These are phyloP conservation scores for Solanum dulcamara DNA, from an alignment of 257 asterid species.

Conservation along the genomic window DNA sequence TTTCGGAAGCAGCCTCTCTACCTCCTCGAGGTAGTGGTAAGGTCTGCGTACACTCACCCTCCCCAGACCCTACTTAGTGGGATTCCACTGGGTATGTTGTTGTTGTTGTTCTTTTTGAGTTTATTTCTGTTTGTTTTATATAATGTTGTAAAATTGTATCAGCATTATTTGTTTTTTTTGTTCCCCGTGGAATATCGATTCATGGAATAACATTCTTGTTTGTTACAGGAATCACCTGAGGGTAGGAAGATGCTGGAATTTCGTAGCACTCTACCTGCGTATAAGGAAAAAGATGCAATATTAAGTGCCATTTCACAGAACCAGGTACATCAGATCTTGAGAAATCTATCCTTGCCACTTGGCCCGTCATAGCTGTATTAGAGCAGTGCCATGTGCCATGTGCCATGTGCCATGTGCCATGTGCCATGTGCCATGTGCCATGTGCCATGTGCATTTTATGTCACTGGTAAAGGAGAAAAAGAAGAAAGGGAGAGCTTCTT, in stretches of 20 bases:
- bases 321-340: conserved; percentile 40
- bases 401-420: too few relatives aligned
- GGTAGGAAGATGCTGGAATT: conserved; percentile 70
- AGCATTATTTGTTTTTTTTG: background rate
- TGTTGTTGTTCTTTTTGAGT: background rate
- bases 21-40: too few relatives aligned
- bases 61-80: too few relatives aligned
- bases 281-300: conserved; percentile 66
- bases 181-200: background rate
- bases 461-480: background rate
- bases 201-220: background rate
- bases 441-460: background rate
- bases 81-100: too few relatives aligned
- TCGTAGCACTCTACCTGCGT: conserved; percentile 73
- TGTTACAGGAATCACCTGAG: conserved; percentile 56
- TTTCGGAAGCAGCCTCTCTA: too few relatives aligned
- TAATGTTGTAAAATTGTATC: background rate
- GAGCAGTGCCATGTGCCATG: background rate
- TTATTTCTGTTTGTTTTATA: background rate
- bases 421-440: too few relatives aligned
- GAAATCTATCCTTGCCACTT: background rate
- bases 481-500: background rate
- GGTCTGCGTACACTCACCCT: too few relatives aligned
- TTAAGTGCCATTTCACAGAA: conserved; percentile 62
- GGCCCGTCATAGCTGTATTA: background rate